Evolutionary conservation across 2,329 filamentous ascomycete genomes (phyloP), one percentile per base, ranked within the genome.

Genomic region (Ophiocordyceps camponoti-floridani): DNA sequence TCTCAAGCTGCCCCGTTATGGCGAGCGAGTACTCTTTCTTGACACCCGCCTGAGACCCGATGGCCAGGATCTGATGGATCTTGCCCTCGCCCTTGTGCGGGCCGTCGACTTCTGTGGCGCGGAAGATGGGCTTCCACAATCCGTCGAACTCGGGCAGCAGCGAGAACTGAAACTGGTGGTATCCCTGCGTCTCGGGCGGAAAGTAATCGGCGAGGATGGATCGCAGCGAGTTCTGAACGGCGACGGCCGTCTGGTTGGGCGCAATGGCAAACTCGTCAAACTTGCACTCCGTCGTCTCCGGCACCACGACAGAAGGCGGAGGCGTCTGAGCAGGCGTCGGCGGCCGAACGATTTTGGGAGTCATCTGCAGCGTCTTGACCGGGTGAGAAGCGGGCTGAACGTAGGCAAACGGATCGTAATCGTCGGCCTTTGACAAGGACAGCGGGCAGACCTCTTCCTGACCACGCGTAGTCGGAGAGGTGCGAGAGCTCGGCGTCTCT

Each of bases 61-160:
- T 61, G 2, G 75, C 75, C 12, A 81, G 55, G 4, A 81, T 75
- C 43, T 78, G 65, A 50, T 79, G 73, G 12, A 75, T 58, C 35
- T 62, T 60, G 12, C 57, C 58, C 27, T 62, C 57, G 5, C 57
- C 53, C 19, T 50, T 46, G 4, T 50, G 54, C 0, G 54, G 55
- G 43, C 48, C 57, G 1, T 49, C 53, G 0, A 56, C 46, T 14
- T 62, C 58, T 0, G 53, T 50, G 28, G 67, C 62, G 33, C 53
- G 59, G 41, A 76, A 70, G 1, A 77, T 61, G 2, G 71, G 70
- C 44, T 65, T 65, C 73, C 73, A 77, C 11, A 75, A 51, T 4
- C 61, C 66, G 30, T 69, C 65, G 40, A 68, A 61, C 40, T 73
- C 71, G 0, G 67, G 66, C 1, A 71, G 56, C 26, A 70, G 54